Evolutionary conservation across 176 grass and related monocot species (phyloP), one percentile per base, ranked within the genome.

Genomic region (Otatea glauca): DNA sequence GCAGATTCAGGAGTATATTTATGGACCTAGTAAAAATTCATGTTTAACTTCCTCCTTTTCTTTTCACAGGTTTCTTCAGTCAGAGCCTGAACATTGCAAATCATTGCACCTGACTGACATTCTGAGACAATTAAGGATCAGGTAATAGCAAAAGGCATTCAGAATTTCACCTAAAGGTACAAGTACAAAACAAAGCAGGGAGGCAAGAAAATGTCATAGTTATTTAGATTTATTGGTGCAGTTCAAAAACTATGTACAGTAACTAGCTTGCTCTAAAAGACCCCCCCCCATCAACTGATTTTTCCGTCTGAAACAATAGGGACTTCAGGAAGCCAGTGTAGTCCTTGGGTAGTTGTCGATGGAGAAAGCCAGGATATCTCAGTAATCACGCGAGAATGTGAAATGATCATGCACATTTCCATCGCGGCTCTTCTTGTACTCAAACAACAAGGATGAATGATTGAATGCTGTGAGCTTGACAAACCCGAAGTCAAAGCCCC

Each of bases 351-450:
- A 95, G 17, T 89, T 87, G 25, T 95, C 90, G 21, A 95, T 23
- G 1, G 88, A 66, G 27, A 88, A 95, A 23, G 65, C 65, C 13
- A 95, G 66, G 43, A 90, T 72, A 59, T 95, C 93, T 16, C 83
- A 79, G 65, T 95, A 95, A 76, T 95, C 90, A 0, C 90, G 88
- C 5, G 88, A 88, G 78, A 95, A 89, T 0, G 83, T 90, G 88
- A 95, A 95, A 73, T 90, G 72, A 62, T 95, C 93, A 5, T 92
- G 89, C 45, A 95, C 90, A 23, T 84, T 75, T 9, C 93, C 93
- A 1, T 95, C 88, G 6, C 83, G 43, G 76, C 93, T 98, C 89
- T 78, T 98, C 88, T 92, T 98, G 86, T 98, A 95, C 91, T 98
- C 96, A 2, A 98, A 89, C 83, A 93, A 42, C 67, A 95, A 54